Base-by-base conservation (phyloP, 208 protist genomes). In the Leishmania braziliensis region DNA sequence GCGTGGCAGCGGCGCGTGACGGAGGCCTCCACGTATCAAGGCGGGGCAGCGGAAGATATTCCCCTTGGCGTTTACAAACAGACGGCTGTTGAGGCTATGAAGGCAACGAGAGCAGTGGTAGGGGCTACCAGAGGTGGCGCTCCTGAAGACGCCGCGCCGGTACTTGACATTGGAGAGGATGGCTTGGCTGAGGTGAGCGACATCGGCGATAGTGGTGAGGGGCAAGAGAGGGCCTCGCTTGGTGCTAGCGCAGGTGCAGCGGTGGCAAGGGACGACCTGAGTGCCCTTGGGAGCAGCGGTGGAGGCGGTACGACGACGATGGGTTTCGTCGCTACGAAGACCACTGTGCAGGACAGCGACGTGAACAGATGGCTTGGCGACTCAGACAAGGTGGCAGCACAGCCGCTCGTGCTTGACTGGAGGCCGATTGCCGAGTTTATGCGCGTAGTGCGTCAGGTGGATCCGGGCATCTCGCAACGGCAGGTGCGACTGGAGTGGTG, bases 361-460 rank as follows among this genome's bases (percentile, higher is more conserved):
- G 23, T 10, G 8, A 46, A 29, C 20, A 29, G 53, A 18, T 54
- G 36, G 69, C 12, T 12, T 20, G 23, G 23, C 4, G 46, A 51
- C 43, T 73, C 48, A 12, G 69, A 73, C 69, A 36, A 23, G 46
- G 3, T 23, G 46, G 20, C 69, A 29, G 46, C 8, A 26, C 43
- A 12, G 48, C 46, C 69, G 66, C 60, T 84, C 54, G 60, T 86
- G 66, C 46, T 86, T 39, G 78, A 86, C 58, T 82, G 77, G 77
- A 43, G 77, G 48, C 82, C 82, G 5, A 82, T 86, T 51, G 56
- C 66, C 5, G 72, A 71, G 5, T 79, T 86, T 48, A 0, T 86
- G 18, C 43, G 26, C 0, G 46, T 65, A 8, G 5, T 86, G 39
- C 80, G 77, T 54, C 46, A 39, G 43, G 78, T 80, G 39, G 82